A percentile compares a stretch with the other conserved stretches of the same genome.
Evolutionary conservation across 805 yeast genomes (phyloP).

Genomic region (Pichia exigua): DNA sequence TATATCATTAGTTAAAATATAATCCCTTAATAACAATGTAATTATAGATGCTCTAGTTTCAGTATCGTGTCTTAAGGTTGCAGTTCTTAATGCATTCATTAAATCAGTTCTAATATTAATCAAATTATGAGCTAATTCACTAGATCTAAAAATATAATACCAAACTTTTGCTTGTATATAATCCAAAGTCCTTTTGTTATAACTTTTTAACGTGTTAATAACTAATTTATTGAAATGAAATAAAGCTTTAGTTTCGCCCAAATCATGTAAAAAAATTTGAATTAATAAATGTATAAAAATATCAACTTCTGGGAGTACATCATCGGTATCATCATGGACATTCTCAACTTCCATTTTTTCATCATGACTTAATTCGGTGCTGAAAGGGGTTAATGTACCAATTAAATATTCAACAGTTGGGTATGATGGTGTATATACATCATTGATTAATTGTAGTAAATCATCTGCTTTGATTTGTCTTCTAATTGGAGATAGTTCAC

Average conservation of each 20-base stretch:
- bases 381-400: conserved; percentile 22
- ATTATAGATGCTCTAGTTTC: conserved; percentile 87
- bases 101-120: conserved; percentile 60
- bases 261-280: conserved; percentile 69
- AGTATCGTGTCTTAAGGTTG: conserved; percentile 83
- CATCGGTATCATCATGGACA: conserved; percentile 18
- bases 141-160: conserved; percentile 80
- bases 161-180: conserved; percentile 83
- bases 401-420: conserved; percentile 37
- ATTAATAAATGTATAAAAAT: conserved; percentile 70
- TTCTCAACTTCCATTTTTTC: conserved; percentile 30
- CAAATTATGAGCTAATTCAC: conserved; percentile 52
- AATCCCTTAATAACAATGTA: conserved; percentile 78
- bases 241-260: conserved; percentile 39
- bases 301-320: conserved; percentile 70
- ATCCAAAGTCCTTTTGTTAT: conserved; percentile 79
- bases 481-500: conserved; percentile 74
- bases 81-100: conserved; percentile 71
- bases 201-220: conserved; percentile 46
- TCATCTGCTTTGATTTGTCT: conserved; percentile 48
- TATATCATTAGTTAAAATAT: conserved; percentile 69
- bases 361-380: conserved; percentile 14
- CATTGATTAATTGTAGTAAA: conserved; percentile 46
- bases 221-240: conserved; percentile 46
- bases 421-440: conserved; percentile 44